Percentiles rank a stretch among this genome's conserved stretches.
phyloP scores from a whole-genome alignment of 108 stramenopile species.

The Craspedostauros australis region DNA sequence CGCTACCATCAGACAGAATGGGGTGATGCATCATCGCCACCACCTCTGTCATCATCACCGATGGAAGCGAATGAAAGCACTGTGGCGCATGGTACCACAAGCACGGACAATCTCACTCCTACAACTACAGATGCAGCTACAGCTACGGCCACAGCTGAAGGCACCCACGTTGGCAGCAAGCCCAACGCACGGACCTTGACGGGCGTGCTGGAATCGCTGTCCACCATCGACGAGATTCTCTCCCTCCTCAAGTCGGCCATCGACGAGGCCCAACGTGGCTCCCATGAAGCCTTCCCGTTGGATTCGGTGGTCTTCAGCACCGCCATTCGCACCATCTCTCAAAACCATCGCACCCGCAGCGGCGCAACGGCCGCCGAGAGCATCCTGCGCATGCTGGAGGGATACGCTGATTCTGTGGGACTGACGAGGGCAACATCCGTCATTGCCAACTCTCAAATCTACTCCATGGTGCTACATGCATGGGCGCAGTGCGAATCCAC shows the following conservation, averaged over 20 bases:
- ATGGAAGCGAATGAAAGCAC: slow-evolving; percentile 39
- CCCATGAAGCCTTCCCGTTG: neutral
- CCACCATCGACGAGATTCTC: neutral
- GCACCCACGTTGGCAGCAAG: neutral
- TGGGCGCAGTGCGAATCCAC: slow-evolving; percentile 36
- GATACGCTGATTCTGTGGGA: slow-evolving; percentile 23
- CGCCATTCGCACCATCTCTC: slow-evolving; percentile 29
- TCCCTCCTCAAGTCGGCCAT: neutral
- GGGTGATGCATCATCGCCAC: slow-evolving; percentile 2
- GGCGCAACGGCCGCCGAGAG: slow-evolving; percentile 43
- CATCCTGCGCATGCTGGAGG: slow-evolving; percentile 27
- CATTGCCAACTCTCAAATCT: slow-evolving; percentile 36
- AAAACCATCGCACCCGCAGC: slow-evolving; percentile 8
- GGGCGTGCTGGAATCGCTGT: neutral
- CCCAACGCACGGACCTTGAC: neutral
- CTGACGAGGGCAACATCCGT: slow-evolving; percentile 4
- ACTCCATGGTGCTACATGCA: slow-evolving; percentile 47
- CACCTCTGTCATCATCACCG: too few species aligned
- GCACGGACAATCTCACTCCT: slow-evolving; percentile 18
- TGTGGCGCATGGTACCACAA: slow-evolving; percentile 28
- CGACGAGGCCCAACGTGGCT: too few species aligned
- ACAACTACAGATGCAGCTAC: too few species aligned
- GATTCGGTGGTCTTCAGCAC: slow-evolving; percentile 43
- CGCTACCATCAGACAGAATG: neutral
- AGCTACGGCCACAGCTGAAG: neutral